Conservation (phyloP, 148 eudicot genomes). For the Euryodendron excelsum region DNA sequence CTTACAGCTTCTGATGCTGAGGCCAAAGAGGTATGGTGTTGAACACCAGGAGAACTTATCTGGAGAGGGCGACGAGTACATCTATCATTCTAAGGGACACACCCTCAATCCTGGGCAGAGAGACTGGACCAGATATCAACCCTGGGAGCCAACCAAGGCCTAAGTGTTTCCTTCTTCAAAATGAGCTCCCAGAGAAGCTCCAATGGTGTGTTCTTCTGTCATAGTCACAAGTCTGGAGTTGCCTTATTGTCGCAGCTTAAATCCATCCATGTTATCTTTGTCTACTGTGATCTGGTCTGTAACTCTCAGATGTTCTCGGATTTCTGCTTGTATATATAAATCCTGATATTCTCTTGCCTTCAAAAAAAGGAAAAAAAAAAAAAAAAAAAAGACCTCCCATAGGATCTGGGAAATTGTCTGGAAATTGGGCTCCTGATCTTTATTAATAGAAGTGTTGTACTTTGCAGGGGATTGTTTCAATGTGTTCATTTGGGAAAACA, state of each 20-base stretch:
- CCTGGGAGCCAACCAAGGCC: conserved; percentile 87
- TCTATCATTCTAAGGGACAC: conserved; percentile 96
- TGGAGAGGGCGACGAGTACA: conserved; percentile 86
- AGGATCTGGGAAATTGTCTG: conserved; percentile 7
- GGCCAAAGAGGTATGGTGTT: conserved; percentile 78
- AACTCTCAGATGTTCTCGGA: no score
- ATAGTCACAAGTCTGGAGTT: no score
- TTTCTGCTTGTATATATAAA: no score
- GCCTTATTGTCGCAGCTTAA: no score
- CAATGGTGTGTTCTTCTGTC: no score
- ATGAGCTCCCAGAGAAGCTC: neutral
- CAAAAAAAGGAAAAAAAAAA: no score
- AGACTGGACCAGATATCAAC: conserved; percentile 89
- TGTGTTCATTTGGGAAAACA: conserved; percentile 5
- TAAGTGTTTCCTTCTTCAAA: conserved; percentile 20
- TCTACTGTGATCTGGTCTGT: no score
- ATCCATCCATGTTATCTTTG: no score
- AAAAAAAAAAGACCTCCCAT: no score
- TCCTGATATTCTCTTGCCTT: no score
- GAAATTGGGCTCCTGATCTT: neutral
- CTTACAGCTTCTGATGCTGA: conserved; percentile 74
- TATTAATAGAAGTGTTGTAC: neutral
- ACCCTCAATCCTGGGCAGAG: conserved; percentile 89
- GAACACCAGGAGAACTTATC: conserved; percentile 92
- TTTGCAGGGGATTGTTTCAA: neutral